Base-by-base conservation (phyloP, 2,329 filamentous ascomycete genomes). In the Tolypocladium paradoxum region DNA sequence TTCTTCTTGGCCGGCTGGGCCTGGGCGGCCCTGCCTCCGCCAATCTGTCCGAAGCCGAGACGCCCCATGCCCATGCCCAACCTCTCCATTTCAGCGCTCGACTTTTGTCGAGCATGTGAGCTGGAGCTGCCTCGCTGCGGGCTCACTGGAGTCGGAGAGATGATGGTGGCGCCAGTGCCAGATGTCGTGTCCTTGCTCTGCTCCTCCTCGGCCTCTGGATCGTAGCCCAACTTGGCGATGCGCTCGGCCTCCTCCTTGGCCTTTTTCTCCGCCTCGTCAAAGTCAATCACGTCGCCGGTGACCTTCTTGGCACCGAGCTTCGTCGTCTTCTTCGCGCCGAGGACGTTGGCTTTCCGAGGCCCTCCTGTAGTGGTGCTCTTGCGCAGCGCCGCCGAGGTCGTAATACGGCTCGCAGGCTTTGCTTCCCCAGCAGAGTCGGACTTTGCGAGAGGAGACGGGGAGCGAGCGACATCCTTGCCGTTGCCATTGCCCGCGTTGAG, bases 171-270 rank as follows among this genome's bases (percentile, higher is more conserved):
- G 54, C 81, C 77, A 52, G 80, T 75, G 16, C 81, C 76, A 53
- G 81, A 75, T 14, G 75, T 59, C 56, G 81, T 76, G 37, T 73
- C 61, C 35, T 68, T 68, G 56, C 72, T 70, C 58, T 68, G 76
- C 48, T 69, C 79, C 60, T 80, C 80, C 70, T 95, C 92, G 22
- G 90, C 91, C 58, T 96, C 87, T 1, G 91, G 90, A 63, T 99
- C 90, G 65, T 99, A 99, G 38, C 93, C 93, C 24, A 99, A 76
- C 73, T 95, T 96, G 68, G 87, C 90, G 66, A 96, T 93, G 60
- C 93, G 85, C 70, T 97, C 93, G 3, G 91, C 93, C 71, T 99
- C 93, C 71, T 97, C 93, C 70, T 92, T 95, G 45, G 93, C 93
- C 73, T 95, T 96, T 71, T 88, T 90, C 76, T 99, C 93, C 3